phyloP scores from a whole-genome alignment of 2,329 filamentous ascomycete genomes.

The Neopestalotiopsis sp. region DNA sequence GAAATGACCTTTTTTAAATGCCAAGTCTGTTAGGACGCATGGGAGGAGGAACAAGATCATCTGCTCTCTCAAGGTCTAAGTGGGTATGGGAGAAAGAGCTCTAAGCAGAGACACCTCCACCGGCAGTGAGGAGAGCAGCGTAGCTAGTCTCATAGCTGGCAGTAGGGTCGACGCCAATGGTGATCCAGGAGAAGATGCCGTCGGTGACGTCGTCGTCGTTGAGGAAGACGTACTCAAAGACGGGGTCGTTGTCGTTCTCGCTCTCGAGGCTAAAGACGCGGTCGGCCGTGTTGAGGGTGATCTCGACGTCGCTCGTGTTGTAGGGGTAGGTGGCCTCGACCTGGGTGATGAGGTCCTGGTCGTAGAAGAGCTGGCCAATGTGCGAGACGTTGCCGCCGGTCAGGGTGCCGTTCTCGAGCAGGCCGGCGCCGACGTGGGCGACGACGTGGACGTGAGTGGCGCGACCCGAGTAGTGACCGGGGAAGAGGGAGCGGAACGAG shows the following conservation, averaged over 20 bases:
- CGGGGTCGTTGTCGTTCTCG: conserved; percentile 13
- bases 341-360: conserved; percentile 58
- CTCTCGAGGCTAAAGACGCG: conserved; percentile 7
- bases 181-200: conserved; percentile 17
- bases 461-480: conserved; percentile 30
- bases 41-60: too few relatives aligned
- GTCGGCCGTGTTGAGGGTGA: conserved; percentile 5
- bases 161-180: conserved; percentile 9
- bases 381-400: conserved; percentile 51
- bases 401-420: conserved; percentile 51
- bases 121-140: neutral
- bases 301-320: conserved; percentile 8
- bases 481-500: conserved; percentile 1
- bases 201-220: conserved; percentile 4
- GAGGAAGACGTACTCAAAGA: conserved; percentile 16
- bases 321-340: conserved; percentile 16
- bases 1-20: too few relatives aligned
- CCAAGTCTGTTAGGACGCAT: too few relatives aligned
- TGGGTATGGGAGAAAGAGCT: neutral
- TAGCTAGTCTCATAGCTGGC: neutral
- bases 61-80: too few relatives aligned
- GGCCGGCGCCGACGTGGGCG: conserved; percentile 46
- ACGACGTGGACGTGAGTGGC: conserved; percentile 56
- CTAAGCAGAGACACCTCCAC: neutral
- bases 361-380: conserved; percentile 71